Evolutionary conservation across 1,139 yeast genomes (phyloP), one percentile per base, ranked within the genome.

Genomic region (Taphrina populina): DNA sequence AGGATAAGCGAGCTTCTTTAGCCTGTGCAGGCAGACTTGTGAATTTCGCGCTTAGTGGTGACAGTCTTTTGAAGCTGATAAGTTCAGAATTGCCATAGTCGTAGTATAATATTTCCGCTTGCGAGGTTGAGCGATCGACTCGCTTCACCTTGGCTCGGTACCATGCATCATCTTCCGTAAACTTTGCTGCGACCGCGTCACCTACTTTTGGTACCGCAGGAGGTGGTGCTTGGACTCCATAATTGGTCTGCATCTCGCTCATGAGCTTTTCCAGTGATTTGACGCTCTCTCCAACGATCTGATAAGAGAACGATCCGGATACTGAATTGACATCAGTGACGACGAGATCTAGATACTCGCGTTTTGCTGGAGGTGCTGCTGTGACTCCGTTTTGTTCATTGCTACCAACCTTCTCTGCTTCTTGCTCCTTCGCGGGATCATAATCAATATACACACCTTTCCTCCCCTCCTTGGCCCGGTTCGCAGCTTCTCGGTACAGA

Each of bases 381-480:
- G 23, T 35, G 19, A 24, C 34, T 17, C 15, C 35, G 8, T 62
- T 58, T 30, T 64, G 65, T 8, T 70, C 66, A 8, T 67, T 64
- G 21, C 65, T 69, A 7, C 71, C 63, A 19, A 63, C 67, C 37
- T 24, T 24, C 13, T 13, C 21, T 27, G 27, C 27, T 19, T 63
- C 67, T 13, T 62, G 70, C 47, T 69, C 71, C 23, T 65, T 71
- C 35, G 67, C 71, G 19, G 70, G 71, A 21, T 76, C 74, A 64
- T 76, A 83, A 60, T 78, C 69, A 27, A 71, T 70, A 95, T 95
- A 87, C 3, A 86, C 59, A 1, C 95, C 95, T 61, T 75, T 69
- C 62, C 76, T 77, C 34, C 70, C 70, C 2, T 66, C 64, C 66
- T 77, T 77, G 2, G 95, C 95, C 3, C 66, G 66, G 32, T 76